Percentiles rank a stretch among this genome's conserved stretches.
Evolutionary conservation across 2,329 filamentous ascomycete genomes (phyloP).

Genomic region (Cryphonectria nitschkei): DNA sequence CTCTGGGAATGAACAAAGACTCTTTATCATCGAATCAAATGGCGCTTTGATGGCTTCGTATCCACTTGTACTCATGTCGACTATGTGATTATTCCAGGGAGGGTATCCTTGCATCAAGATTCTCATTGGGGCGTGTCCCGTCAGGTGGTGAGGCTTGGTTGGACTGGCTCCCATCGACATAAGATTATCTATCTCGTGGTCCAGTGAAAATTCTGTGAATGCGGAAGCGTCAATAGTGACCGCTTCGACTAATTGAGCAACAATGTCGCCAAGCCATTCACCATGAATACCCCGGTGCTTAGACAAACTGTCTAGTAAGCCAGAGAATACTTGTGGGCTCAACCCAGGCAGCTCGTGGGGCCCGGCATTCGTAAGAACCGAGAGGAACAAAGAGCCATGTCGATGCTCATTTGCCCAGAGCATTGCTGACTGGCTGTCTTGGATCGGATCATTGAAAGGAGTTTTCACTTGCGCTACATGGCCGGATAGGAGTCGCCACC

Average conservation of each 20-base stretch:
- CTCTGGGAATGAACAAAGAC: not conserved
- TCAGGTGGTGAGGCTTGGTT: not conserved
- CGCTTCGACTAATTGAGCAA: not conserved
- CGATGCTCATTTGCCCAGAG: not conserved
- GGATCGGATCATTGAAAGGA: not conserved
- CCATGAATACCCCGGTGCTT: not conserved
- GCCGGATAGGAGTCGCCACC: not conserved
- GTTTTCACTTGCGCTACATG: no score
- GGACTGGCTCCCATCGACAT: not conserved
- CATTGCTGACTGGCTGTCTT: not conserved
- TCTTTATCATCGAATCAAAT: not conserved
- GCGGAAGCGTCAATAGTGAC: not conserved
- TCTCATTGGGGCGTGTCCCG: not conserved
- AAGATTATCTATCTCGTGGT: not conserved
- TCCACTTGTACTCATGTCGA: no score
- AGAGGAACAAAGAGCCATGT: conserved; percentile 3
- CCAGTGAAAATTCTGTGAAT: not conserved
- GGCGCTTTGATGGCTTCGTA: no score
- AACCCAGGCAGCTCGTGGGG: not conserved
- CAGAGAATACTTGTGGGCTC: not conserved
- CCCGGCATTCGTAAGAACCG: not conserved
- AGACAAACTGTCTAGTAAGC: not conserved
- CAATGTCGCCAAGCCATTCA: not conserved
- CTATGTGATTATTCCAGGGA: not conserved
- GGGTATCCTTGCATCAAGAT: not conserved